These are phyloP conservation scores for Brassica nigra DNA, from an alignment of 345 rosid genomes.

Conservation along the genomic window DNA sequence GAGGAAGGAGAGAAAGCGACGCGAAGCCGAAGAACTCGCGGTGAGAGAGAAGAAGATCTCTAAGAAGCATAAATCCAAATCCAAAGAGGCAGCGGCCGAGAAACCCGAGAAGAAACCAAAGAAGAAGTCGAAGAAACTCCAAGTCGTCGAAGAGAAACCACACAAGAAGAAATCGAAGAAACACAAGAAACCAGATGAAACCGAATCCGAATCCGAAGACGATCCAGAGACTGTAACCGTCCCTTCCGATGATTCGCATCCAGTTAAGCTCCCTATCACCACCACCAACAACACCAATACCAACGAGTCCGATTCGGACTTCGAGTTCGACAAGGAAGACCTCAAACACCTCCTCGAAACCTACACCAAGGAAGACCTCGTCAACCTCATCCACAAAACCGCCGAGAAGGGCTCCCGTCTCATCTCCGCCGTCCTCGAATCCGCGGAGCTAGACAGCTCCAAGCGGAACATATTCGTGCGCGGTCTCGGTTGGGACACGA, in stretches of 20 bases:
- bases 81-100: constrained; percentile 2
- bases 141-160: constrained; percentile 15
- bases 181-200: constrained; percentile 19
- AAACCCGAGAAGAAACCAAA: constrained; percentile 30
- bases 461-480: constrained; percentile 48
- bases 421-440: constrained; percentile 30
- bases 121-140: constrained; percentile 30
- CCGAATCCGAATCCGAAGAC: constrained; percentile 28
- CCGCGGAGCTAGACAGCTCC: constrained; percentile 38
- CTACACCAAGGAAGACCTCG: constrained; percentile 55
- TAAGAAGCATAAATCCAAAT: constrained; percentile 38
- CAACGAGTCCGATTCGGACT: constrained; percentile 37
- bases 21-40: constrained; percentile 34
- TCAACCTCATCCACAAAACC: constrained; percentile 41
- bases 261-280: constrained; percentile 7
- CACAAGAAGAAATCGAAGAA: constrained; percentile 34
- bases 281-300: neutral
- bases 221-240: constrained; percentile 15
- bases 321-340: constrained; percentile 39
- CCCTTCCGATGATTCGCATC: constrained; percentile 8
- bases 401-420: constrained; percentile 34
- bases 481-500: constrained; percentile 48
- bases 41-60: constrained; percentile 34
- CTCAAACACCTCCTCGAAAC: constrained; percentile 44
- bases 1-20: constrained; percentile 25